Percentiles rank a stretch among this genome's conserved stretches.
These are phyloP conservation scores for Cyphellophora europaea DNA, from an alignment of 2,329 filamentous ascomycete genomes.

Conservation along the genomic window DNA sequence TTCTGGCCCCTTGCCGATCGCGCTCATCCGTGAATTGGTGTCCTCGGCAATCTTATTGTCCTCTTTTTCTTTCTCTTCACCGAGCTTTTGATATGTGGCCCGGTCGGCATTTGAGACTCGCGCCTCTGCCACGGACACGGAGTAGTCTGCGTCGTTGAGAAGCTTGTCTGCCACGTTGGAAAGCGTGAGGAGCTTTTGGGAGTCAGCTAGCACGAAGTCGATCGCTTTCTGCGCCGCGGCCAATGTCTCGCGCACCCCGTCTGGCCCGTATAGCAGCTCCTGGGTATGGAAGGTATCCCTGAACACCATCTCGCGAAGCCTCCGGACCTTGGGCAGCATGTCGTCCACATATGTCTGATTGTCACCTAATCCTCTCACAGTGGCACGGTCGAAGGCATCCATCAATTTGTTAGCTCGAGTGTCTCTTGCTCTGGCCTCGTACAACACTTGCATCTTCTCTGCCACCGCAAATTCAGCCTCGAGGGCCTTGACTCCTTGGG, in stretches of 20 bases:
- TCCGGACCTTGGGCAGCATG: slow-evolving; percentile 33
- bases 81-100: slow-evolving; percentile 32
- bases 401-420: slow-evolving; percentile 41
- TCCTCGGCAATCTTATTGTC: slow-evolving; percentile 36
- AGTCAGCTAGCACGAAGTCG: slow-evolving; percentile 31
- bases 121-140: slow-evolving; percentile 45
- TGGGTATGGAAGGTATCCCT: slow-evolving; percentile 26
- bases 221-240: slow-evolving; percentile 29
- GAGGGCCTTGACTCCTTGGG: slow-evolving; percentile 39
- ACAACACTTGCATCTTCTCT: slow-evolving; percentile 40
- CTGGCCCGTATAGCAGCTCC: slow-evolving; percentile 16
- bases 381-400: slow-evolving; percentile 39
- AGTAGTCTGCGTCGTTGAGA: slow-evolving; percentile 43
- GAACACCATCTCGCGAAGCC: slow-evolving; percentile 23
- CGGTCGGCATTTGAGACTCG: slow-evolving; percentile 33
- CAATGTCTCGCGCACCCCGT: slow-evolving; percentile 20
- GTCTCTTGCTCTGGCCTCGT: slow-evolving; percentile 40
- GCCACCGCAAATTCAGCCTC: slow-evolving; percentile 40
- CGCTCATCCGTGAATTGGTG: slow-evolving; percentile 30
- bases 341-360: slow-evolving; percentile 43
- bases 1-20: slow-evolving; percentile 29
- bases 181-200: slow-evolving; percentile 34
- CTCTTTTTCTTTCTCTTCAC: slow-evolving; percentile 39
- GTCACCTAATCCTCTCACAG: slow-evolving; percentile 39
- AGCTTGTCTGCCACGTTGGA: slow-evolving; percentile 40